Base-by-base conservation (phyloP, 495 filamentous ascomycete genomes). In the Penicillium tannophilum region DNA sequence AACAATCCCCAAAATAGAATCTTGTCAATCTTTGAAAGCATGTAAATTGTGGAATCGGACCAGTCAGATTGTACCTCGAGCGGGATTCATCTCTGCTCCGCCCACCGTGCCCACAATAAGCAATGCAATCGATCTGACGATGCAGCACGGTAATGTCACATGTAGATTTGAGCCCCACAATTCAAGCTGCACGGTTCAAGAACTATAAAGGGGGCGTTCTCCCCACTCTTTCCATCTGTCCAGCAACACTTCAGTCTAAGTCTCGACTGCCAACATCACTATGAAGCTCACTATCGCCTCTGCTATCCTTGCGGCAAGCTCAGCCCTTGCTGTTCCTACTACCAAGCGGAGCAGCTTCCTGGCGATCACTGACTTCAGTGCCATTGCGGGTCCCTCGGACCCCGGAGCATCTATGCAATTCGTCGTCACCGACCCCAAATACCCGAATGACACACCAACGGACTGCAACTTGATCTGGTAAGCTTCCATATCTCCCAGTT, bases 391-490 rank as follows among this genome's bases (percentile, higher is more conserved):
- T 24, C 9, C 36, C 30, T 51, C 28, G 14, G 55, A 56, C n/a
- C 11, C 30, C 14, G 54, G 44, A 20, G 60, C 62, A 24, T 61
- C 16, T 16, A 65, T 72, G 58, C 58, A 65, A 44, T 69, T 72
- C 20, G 35, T 58, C 20, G 35, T 68, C 14, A 69, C 64, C 4
- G 64, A 67, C 35, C 36, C 62, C 11, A 66, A 66, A 46, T 70
- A 69, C 41, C 62, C 66, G 3, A 47, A 64, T 43, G 69, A 72
- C n/a, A 69, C 69, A 2, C 66, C 66, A 2, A 63, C 63, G 0
- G 62, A 69, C 19, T 72, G 69, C 56, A 65, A 72, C 14, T n/a
- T 68, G 11, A 55, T 62, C 35, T 72, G 69, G 69, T 72, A 55
- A 46, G 57, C 55, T 30, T n/a, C 28, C 6, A 28, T 5, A 28